These are phyloP conservation scores for Lenwebbia sp. DNA, from an alignment of 345 rosid genomes.

Conservation along the genomic window DNA sequence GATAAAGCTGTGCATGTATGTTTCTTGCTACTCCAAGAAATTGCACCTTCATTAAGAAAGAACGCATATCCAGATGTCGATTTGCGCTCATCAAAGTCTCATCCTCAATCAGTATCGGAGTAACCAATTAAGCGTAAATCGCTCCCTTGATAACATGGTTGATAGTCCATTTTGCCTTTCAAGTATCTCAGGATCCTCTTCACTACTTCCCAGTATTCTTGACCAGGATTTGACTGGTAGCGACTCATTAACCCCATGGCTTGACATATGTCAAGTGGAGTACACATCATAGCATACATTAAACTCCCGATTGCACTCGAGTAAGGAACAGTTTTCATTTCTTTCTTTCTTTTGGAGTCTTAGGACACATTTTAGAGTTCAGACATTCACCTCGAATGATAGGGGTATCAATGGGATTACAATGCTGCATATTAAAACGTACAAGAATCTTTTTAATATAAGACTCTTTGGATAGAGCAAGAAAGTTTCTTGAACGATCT, in stretches of 20 bases:
- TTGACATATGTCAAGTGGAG: not conserved
- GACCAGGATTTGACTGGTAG: not conserved
- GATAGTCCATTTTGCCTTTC: not conserved
- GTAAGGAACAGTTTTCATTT: not conserved
- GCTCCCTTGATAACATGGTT: not conserved
- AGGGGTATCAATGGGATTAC: not conserved
- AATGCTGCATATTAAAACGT: not conserved
- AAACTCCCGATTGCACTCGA: not conserved
- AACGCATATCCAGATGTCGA: not conserved
- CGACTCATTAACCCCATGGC: not conserved
- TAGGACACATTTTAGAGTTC: not conserved
- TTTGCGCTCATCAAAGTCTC: not conserved
- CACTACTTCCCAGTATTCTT: rapidly evolving
- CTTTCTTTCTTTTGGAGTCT: not conserved
- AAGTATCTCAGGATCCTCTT: not conserved
- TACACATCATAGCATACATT: not conserved
- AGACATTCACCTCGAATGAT: not conserved
- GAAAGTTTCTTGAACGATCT: not conserved
- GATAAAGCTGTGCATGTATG: not conserved
- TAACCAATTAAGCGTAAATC: not conserved
- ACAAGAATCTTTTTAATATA: not conserved
- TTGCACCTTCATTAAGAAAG: not conserved
- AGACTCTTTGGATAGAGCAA: not conserved
- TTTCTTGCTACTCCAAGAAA: not conserved
- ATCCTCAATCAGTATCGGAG: not conserved